Evolutionary conservation across 2,329 filamentous ascomycete genomes (phyloP), one percentile per base, ranked within the genome.

Genomic region (Ascochyta viciae-villosae): DNA sequence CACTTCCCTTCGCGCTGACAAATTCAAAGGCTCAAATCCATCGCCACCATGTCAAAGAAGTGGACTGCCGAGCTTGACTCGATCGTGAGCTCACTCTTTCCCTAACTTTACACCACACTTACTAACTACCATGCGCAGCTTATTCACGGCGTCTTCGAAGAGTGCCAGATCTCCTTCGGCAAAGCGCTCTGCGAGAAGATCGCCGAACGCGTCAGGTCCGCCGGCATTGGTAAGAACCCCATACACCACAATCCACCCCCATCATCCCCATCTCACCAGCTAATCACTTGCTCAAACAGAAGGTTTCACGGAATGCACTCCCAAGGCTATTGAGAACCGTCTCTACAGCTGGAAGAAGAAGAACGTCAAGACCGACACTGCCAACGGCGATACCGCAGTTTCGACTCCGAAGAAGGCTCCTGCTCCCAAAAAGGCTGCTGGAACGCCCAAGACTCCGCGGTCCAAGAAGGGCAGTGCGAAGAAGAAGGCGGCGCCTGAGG

Each of bases 261-360:
- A 19, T 19, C 19, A 19, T 37, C 23, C 7, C 7, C 15, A 13
- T 16, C 2, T 13, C n/a, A 12, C 10, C 16, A n/a, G 6, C 16
- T 19, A n/a, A 23, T 24, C 39, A 16, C 24, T 22, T 38, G n/a
- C 15, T 23, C 16, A 24, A 37, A 22, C 26, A 49, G 49, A 51
- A 2, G 27, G 27, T 10, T 42, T 40, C 15, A 26, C 52, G 63
- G 70, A 62, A 2, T 70, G 65, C 44, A 72, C 70, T 0, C 58
- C 66, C 40, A 73, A 72, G 35, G 69, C 70, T 15, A 55, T 72
- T 10, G 55, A 57, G 16, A 58, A 66, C 47, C 67, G 68, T n/a
- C 54, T 73, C 15, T 50, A 50, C 50, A 54, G 33, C 16, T 62
- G 64, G 50, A 68, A 68, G 49, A 63, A 61, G 58, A 63, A 63